Conservation (phyloP, 2,329 filamentous ascomycete species). For the Elsinoe batatas region DNA sequence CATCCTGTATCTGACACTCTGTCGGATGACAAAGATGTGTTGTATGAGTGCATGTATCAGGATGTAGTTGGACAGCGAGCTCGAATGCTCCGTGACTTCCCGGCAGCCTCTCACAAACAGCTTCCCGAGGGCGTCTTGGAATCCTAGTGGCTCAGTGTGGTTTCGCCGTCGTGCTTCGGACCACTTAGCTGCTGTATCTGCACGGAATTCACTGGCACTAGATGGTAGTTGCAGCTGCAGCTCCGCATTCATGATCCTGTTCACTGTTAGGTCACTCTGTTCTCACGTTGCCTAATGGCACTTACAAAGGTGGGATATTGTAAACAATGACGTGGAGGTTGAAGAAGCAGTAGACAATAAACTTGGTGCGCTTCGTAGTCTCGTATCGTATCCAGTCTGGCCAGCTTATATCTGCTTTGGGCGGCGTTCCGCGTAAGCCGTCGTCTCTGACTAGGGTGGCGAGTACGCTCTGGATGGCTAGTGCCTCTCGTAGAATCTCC, state of each 20-base stretch:
- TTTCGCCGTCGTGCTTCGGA: conserved; percentile 25
- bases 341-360: conserved; percentile 49
- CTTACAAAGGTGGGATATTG: conserved; percentile 45
- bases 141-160: conserved; percentile 20
- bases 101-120: conserved; percentile 27
- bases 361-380: conserved; percentile 44
- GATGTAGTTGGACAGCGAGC: conserved; percentile 52
- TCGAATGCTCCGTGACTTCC: conserved; percentile 26
- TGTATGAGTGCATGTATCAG: conserved; percentile 63
- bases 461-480: conserved; percentile 47
- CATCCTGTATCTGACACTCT: conserved; percentile 31
- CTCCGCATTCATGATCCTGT: conserved; percentile 25
- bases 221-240: conserved; percentile 36
- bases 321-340: conserved; percentile 54
- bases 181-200: conserved; percentile 43
- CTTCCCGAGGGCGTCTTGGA: conserved; percentile 27
- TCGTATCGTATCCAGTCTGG: conserved; percentile 46
- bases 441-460: conserved; percentile 47
- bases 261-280: background rate
- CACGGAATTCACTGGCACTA: conserved; percentile 46
- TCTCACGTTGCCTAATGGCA: background rate
- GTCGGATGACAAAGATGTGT: conserved; percentile 60
- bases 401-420: conserved; percentile 46
- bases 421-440: conserved; percentile 43
- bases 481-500: conserved; percentile 46